Percentiles rank a stretch among this genome's conserved stretches.
Conservation (phyloP, 164 flowering plant genomes). For the Buxus sempervirens region DNA sequence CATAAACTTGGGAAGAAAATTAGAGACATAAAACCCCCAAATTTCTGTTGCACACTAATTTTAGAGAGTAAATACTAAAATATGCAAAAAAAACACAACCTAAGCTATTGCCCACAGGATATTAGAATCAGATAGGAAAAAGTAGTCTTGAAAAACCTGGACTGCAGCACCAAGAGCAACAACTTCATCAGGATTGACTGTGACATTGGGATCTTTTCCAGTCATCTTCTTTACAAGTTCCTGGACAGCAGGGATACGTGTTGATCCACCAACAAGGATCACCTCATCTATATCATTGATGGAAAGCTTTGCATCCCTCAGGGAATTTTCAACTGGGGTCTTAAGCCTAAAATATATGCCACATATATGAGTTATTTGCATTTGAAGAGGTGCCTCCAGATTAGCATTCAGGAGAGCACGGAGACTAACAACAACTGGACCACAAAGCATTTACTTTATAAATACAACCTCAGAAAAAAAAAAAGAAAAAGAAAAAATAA, state of each 20-base stretch:
- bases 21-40: not conserved
- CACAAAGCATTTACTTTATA: not conserved
- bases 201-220: slow-evolving; percentile 73
- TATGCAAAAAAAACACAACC: not conserved
- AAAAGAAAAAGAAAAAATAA: too few relatives aligned
- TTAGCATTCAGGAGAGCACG: not conserved
- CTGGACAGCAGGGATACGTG: slow-evolving; percentile 81
- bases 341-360: slow-evolving; percentile 32
- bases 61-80: too few relatives aligned
- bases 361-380: not conserved
- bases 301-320: slow-evolving; percentile 75
- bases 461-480: too few relatives aligned
- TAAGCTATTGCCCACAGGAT: not conserved
- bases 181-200: slow-evolving; percentile 88
- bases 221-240: slow-evolving; percentile 72
- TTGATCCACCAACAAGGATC: slow-evolving; percentile 81
- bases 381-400: not conserved
- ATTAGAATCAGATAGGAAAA: not conserved
- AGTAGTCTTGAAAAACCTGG: slow-evolving; percentile 41
- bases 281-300: slow-evolving; percentile 76
- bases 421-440: not conserved
- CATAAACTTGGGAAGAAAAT: not conserved
- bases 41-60: not conserved
- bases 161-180: slow-evolving; percentile 94
- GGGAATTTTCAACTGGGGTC: slow-evolving; percentile 57